Base-by-base conservation (phyloP, 345 rosid species). In the Alliaria petiolata region DNA sequence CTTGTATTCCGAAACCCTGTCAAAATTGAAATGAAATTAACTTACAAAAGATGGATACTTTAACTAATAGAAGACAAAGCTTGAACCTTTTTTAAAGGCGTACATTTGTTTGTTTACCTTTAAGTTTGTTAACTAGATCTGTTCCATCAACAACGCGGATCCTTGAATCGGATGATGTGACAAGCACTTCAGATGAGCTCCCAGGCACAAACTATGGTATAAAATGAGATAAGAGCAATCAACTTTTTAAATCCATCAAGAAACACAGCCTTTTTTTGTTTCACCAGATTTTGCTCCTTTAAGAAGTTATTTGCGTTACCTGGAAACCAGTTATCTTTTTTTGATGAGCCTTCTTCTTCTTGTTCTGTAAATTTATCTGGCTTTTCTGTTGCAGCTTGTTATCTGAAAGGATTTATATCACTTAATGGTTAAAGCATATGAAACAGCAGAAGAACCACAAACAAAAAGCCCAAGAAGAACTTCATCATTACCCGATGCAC, bases 281-380 rank as follows among this genome's bases (percentile, higher is more conserved):
- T 38, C 59, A 73, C 35, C 31, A 6, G 33, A 57, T 19, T 47
- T 59, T 55, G 62, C 34, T 51, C 35, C 45, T 54, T n/a, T 40
- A 11, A 56, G 30, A 69, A 39, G 42, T 55, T 59, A n/a, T 17
- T 34, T 38, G 33, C 15, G 4, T 78, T 85, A 95, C 97, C 96
- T 95, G 97, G 82, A 95, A 95, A 75, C 99, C 99, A 26, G 97
- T 95, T 78, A 95, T 91, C 78, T 95, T 95, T 80, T 87, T 95
- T 49, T 82, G 90, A 67, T 87, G 93, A 65, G 97, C 70, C 80
- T 91, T 93, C 88, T 91, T 93, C 85, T 87, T 95, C 89, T 82
- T 91, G 68, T 85, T 89, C 80, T 86, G 93, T 79, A 95, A 82
- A 83, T 91, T 85, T 51, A 95, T 89, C 58, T 73, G 86, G 75